Evolutionary conservation across 148 eudicot species (phyloP).

Genomic region (Silene conica): DNA sequence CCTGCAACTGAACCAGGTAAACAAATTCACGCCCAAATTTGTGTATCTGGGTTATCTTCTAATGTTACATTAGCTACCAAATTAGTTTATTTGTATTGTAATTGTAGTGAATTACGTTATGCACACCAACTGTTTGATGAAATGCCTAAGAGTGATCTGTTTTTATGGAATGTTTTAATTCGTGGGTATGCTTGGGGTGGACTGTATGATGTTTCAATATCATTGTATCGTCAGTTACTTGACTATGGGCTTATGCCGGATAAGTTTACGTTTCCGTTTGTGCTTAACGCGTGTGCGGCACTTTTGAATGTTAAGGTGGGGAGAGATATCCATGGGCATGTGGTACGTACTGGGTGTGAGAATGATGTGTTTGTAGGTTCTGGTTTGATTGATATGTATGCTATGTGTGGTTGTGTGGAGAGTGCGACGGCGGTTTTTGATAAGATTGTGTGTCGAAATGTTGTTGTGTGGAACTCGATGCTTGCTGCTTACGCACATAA

Average conservation of each 20-base stretch:
- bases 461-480: slow-evolving; percentile 86
- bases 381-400: slow-evolving; percentile 78
- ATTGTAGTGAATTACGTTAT: slow-evolving; percentile 38
- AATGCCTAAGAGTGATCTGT: slow-evolving; percentile 60
- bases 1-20: slow-evolving; percentile 56
- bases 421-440: slow-evolving; percentile 52
- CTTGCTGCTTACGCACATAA: slow-evolving; percentile 77
- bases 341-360: slow-evolving; percentile 51
- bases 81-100: slow-evolving; percentile 56
- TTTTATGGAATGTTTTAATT: slow-evolving; percentile 79
- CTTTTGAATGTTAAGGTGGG: slow-evolving; percentile 53
- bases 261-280: slow-evolving; percentile 80
- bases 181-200: slow-evolving; percentile 96
- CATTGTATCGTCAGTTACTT: slow-evolving; percentile 45
- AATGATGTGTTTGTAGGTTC: slow-evolving; percentile 80
- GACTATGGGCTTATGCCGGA: slow-evolving; percentile 61
- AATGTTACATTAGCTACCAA: slow-evolving; percentile 56
- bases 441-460: slow-evolving; percentile 53
- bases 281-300: slow-evolving; percentile 72
- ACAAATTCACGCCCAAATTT: slow-evolving; percentile 67
- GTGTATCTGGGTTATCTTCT: slow-evolving; percentile 37
- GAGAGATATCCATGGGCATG: slow-evolving; percentile 62
- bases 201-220: slow-evolving; percentile 55
- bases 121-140: slow-evolving; percentile 72
- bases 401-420: slow-evolving; percentile 64